These are phyloP conservation scores for Solanum gracilifrons DNA, from an alignment of 257 asterid genomes.

Conservation along the genomic window DNA sequence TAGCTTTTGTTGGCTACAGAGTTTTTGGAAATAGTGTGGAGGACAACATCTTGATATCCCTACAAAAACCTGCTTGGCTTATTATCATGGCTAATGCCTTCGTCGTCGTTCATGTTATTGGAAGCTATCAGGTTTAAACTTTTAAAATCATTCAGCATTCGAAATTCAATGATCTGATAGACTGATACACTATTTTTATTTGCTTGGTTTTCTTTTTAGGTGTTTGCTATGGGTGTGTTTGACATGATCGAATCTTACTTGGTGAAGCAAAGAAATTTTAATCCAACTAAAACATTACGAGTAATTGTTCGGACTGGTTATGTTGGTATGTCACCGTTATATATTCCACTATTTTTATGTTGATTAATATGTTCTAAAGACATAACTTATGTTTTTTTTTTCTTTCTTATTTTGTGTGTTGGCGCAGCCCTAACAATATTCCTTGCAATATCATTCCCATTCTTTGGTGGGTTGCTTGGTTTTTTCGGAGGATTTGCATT, in stretches of 20 bases:
- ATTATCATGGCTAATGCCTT: conserved; percentile 28
- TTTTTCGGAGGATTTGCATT: conserved; percentile 54
- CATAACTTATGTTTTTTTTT: neutral
- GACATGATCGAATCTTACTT: conserved; percentile 35
- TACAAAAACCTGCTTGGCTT: conserved; percentile 38
- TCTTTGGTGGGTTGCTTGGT: conserved; percentile 37
- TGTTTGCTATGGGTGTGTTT: conserved; percentile 46
- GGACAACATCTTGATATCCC: conserved; percentile 30
- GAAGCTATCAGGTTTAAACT: conserved; percentile 43
- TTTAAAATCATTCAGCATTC: too few relatives aligned
- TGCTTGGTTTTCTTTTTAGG: conserved; percentile 8
- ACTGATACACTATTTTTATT: neutral
- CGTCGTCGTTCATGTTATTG: conserved; percentile 42
- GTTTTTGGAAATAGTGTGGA: conserved; percentile 26
- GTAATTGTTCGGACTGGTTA: conserved; percentile 18
- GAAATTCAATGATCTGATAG: neutral
- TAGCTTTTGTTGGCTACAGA: conserved; percentile 30
- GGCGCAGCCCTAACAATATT: conserved; percentile 26
- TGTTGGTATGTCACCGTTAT: conserved; percentile 19
- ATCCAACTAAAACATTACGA: conserved; percentile 18
- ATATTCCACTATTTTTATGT: neutral
- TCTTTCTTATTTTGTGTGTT: neutral
- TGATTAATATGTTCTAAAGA: neutral
- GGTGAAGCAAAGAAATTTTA: conserved; percentile 15
- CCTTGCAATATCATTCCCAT: conserved; percentile 32